Evolutionary conservation across 2,329 filamentous ascomycete genomes (phyloP).

Genomic region (Aspergillus amoenus): DNA sequence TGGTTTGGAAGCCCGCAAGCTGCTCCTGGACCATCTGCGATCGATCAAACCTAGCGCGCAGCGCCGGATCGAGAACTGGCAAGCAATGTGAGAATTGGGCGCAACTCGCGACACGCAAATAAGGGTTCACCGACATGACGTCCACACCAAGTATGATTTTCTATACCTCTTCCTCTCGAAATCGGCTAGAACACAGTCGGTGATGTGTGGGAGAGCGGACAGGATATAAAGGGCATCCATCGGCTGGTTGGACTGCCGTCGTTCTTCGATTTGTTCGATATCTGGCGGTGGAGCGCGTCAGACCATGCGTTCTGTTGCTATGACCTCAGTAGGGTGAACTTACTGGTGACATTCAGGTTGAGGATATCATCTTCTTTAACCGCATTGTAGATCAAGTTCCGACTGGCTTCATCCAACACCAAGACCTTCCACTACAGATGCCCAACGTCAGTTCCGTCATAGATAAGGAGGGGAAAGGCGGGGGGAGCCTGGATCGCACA

Average conservation of each 20-base stretch:
- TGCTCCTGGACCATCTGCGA: slow-evolving; percentile 68
- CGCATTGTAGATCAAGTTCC: slow-evolving; percentile 84
- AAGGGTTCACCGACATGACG: slow-evolving; percentile 53
- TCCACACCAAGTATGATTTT: slow-evolving; percentile 82
- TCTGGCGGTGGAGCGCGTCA: slow-evolving; percentile 53
- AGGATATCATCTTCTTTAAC: slow-evolving; percentile 96
- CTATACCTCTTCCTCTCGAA: slow-evolving; percentile 82
- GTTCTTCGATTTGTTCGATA: slow-evolving; percentile 90
- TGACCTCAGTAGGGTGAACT: slow-evolving; percentile 29
- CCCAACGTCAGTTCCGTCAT: slow-evolving; percentile 28
- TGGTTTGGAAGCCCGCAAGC: slow-evolving; percentile 75
- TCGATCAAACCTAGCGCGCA: slow-evolving; percentile 72
- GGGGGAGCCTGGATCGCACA: slow-evolving; percentile 50
- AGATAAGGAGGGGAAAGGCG: slow-evolving; percentile 23
- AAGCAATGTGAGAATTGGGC: slow-evolving; percentile 21
- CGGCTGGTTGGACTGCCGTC: slow-evolving; percentile 75
- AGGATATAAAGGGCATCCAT: slow-evolving; percentile 96
- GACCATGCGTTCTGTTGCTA: slow-evolving; percentile 10
- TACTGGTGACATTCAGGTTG: slow-evolving; percentile 94
- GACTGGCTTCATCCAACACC: slow-evolving; percentile 79
- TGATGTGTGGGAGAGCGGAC: slow-evolving; percentile 79
- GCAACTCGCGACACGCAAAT: background rate
- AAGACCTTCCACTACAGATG: slow-evolving; percentile 86
- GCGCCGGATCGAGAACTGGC: slow-evolving; percentile 65
- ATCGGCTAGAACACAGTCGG: slow-evolving; percentile 92